Evolutionary conservation across 2,329 filamentous ascomycete species (phyloP).

Genomic region (Aspergillus novoparasiticus): DNA sequence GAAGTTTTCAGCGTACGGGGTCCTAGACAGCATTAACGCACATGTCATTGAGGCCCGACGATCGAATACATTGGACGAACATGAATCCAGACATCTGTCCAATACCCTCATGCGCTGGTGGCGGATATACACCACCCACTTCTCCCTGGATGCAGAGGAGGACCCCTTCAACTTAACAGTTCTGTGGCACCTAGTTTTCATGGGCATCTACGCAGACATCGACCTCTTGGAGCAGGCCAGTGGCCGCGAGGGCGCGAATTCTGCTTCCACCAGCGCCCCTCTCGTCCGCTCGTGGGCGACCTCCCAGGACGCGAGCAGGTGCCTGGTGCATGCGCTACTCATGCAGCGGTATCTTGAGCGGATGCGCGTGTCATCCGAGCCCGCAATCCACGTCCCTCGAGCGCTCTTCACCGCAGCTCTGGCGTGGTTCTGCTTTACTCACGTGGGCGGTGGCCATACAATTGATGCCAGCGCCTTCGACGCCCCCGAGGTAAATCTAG

Average conservation of each 20-base stretch:
- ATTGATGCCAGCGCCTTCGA: conserved; percentile 19
- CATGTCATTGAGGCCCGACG: no score
- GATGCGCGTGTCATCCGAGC: conserved; percentile 21
- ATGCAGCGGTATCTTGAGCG: conserved; percentile 20
- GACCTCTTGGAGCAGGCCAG: conserved; percentile 30
- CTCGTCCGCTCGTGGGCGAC: conserved; percentile 4
- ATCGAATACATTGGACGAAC: no score
- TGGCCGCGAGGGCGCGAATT: conserved; percentile 27
- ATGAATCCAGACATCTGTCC: conserved; percentile 13
- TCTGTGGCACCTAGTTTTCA: conserved; percentile 34
- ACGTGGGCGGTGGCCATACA: conserved; percentile 15
- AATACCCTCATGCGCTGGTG: conserved; percentile 25
- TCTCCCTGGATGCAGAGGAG: not conserved
- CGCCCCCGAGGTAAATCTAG: conserved; percentile 30
- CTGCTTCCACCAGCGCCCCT: not conserved
- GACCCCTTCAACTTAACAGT: conserved; percentile 30
- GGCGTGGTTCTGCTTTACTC: conserved; percentile 21
- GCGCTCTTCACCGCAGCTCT: conserved; percentile 19
- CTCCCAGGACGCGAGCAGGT: conserved; percentile 21
- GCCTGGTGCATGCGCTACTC: conserved; percentile 20
- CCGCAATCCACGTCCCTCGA: conserved; percentile 24
- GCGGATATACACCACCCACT: conserved; percentile 18
- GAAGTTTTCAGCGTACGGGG: no score
- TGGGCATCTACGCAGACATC: conserved; percentile 30
- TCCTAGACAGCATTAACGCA: no score